Evolutionary conservation across 1,284 basidiomycete genomes (phyloP), one percentile per base, ranked within the genome.

Genomic region (Binderoboletus segoi): DNA sequence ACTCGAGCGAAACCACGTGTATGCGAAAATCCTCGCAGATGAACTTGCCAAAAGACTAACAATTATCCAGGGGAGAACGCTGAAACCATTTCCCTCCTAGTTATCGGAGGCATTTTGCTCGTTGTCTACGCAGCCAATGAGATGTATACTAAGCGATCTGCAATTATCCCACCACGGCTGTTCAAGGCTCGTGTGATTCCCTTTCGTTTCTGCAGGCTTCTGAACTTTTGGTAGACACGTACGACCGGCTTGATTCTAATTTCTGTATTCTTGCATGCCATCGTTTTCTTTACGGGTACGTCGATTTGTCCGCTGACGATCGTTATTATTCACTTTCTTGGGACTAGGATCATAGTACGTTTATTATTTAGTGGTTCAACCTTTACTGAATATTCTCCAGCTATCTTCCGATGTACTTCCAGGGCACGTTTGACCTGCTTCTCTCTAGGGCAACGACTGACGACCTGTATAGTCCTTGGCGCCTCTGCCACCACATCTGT

Each of bases 161-260:
- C 84, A 0, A 80, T 87, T 57, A 76, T 86, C 16, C 79, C 82
- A 1, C 75, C 79, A 11, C 70, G 80, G 10, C 53, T 83, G 18
- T 80, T 82, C 67, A 71, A 71, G 58, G 68, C 44, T 61, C 32
- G 61, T 57, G 23, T 37, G 28, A 15, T 38, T 5, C 21, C 7
- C 41, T 21, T 20, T 7, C 21, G 26, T 56, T n/a, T 40, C 13
- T 40, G 23, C 11, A 21, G 10, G 20, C 12, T 40, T 8, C 42
- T 59, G 24, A 71, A 46, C 7, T 28, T 38, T 24, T 24, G 18
- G 12, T 35, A 72, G 60, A 81, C 77, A 1, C 70, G 80, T 11
- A 83, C 81, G 4, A 78, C 80, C 0, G 69, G 73, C 4, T 61
- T 71, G 10, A 61, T 79, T 47, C 59, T 83, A 10, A 53, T 79